Conservation (phyloP, 1,284 basidiomycete genomes). For the Porodaedalea pini region DNA sequence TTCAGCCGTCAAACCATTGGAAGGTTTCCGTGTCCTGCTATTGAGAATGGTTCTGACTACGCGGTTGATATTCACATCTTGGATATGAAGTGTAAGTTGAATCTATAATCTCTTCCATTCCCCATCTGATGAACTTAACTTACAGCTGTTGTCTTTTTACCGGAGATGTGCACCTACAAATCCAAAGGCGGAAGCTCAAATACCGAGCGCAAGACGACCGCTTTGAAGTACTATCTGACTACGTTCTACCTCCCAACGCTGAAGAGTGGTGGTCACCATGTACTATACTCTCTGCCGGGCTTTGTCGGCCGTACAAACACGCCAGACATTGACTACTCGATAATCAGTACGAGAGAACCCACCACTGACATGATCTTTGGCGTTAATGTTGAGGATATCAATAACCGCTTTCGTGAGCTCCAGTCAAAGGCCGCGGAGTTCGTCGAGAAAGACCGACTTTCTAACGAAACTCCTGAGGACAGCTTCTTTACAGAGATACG, state of each 20-base stretch:
- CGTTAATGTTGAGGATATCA: slow-evolving; percentile 30
- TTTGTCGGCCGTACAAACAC: slow-evolving; percentile 22
- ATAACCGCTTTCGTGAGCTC: slow-evolving; percentile 29
- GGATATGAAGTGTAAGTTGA: slow-evolving; percentile 12
- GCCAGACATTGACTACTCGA: slow-evolving; percentile 22
- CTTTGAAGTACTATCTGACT: slow-evolving; percentile 18
- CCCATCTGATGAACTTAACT: not conserved
- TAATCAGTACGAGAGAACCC: slow-evolving; percentile 13
- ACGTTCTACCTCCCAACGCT: slow-evolving; percentile 20
- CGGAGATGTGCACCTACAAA: slow-evolving; percentile 1
- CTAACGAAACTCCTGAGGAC: slow-evolving; percentile 20
- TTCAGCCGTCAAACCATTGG: slow-evolving; percentile 17
- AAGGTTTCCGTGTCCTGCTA: slow-evolving; percentile 8
- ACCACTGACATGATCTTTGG: slow-evolving; percentile 27
- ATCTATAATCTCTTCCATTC: not conserved
- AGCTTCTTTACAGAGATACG: slow-evolving; percentile 30
- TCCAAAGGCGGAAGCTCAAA: not conserved
- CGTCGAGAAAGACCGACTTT: slow-evolving; percentile 19
- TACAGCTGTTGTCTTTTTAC: slow-evolving; percentile 16
- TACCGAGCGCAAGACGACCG: slow-evolving; percentile 2
- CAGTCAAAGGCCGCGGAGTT: slow-evolving; percentile 33
- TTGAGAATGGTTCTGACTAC: slow-evolving; percentile 9
- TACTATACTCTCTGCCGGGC: slow-evolving; percentile 22
- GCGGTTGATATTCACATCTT: slow-evolving; percentile 11
- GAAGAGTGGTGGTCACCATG: slow-evolving; percentile 19